These are phyloP conservation scores for Setaria italica DNA, from an alignment of 202 grass and related monocot genomes.

Conservation along the genomic window DNA sequence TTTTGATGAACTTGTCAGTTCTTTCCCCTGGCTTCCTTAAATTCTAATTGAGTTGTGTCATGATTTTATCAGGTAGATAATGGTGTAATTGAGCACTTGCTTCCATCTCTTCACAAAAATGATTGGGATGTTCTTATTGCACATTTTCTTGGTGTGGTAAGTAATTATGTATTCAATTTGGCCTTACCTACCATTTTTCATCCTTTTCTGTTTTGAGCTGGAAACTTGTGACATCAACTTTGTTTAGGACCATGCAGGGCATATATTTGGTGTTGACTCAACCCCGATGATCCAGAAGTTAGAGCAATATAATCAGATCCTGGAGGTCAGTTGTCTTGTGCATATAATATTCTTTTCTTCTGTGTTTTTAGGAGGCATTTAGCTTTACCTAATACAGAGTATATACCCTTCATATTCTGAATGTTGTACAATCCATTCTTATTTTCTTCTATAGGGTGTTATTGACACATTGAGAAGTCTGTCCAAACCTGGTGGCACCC, in stretches of 20 bases:
- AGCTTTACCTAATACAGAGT: background rate
- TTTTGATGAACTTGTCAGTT: conserved; percentile 4
- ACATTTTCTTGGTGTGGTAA: conserved; percentile 99
- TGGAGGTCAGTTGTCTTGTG: conserved; percentile 62
- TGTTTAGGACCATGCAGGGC: conserved; percentile 76
- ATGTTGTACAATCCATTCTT: conserved; percentile 17
- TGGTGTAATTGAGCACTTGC: conserved; percentile 89
- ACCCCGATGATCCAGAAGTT: conserved; percentile 87
- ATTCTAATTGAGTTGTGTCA: conserved; percentile 14
- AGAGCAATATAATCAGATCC: conserved; percentile 87
- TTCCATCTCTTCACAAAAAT: conserved; percentile 75
- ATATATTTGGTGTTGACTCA: conserved; percentile 95
- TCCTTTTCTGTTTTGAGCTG: conserved; percentile 34
- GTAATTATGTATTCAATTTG: conserved; percentile 39
- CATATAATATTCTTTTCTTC: conserved; percentile 15
- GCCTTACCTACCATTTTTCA: background rate
- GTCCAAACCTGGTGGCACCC: conserved; percentile 65
- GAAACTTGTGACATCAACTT: conserved; percentile 56
- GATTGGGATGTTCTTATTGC: conserved; percentile 98
- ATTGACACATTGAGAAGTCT: conserved; percentile 70
- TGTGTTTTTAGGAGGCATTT: conserved; percentile 16
- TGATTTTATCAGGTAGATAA: conserved; percentile 76
- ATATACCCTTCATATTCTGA: conserved; percentile 9
- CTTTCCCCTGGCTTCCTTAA: background rate
- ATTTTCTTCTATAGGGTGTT: conserved; percentile 62